Evolutionary conservation across 768 basidiomycete genomes (phyloP).

Genomic region (Tubosaeta brunneosetosa): DNA sequence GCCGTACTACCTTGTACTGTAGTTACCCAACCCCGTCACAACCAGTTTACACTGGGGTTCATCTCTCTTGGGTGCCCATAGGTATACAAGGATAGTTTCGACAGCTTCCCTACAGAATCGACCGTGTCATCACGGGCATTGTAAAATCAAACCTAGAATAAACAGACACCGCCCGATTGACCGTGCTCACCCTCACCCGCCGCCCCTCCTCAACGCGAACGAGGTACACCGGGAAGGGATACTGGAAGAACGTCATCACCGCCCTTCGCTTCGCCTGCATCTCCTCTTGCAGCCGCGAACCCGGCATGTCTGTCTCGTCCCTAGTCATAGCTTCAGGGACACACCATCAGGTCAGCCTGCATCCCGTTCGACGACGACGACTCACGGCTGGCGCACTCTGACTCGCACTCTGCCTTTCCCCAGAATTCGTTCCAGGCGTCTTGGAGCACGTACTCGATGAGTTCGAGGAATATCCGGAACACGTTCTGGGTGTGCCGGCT

Average conservation of each 20-base stretch:
- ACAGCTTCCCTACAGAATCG: background rate
- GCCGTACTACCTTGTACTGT: too few relatives aligned
- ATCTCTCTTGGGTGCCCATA: too few relatives aligned
- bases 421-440: background rate
- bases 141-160: slow-evolving; percentile 17
- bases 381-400: slow-evolving; percentile 1
- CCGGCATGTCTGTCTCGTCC: slow-evolving; percentile 1
- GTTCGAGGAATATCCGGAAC: slow-evolving; percentile 15
- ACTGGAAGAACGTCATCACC: slow-evolving; percentile 15
- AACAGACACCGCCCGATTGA: slow-evolving; percentile 4
- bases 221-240: slow-evolving; percentile 16
- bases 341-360: background rate
- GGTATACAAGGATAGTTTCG: background rate
- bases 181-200: slow-evolving; percentile 17
- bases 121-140: slow-evolving; percentile 6
- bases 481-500: slow-evolving; percentile 8
- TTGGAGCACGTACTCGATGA: slow-evolving; percentile 11
- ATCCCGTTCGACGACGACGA: background rate
- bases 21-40: too few relatives aligned
- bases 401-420: background rate
- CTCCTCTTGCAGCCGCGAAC: slow-evolving; percentile 7
- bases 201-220: slow-evolving; percentile 11
- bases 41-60: too few relatives aligned
- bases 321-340: background rate
- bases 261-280: slow-evolving; percentile 16